Evolutionary conservation across 148 eudicot species (phyloP).

Genomic region (Camellia granthamiana): DNA sequence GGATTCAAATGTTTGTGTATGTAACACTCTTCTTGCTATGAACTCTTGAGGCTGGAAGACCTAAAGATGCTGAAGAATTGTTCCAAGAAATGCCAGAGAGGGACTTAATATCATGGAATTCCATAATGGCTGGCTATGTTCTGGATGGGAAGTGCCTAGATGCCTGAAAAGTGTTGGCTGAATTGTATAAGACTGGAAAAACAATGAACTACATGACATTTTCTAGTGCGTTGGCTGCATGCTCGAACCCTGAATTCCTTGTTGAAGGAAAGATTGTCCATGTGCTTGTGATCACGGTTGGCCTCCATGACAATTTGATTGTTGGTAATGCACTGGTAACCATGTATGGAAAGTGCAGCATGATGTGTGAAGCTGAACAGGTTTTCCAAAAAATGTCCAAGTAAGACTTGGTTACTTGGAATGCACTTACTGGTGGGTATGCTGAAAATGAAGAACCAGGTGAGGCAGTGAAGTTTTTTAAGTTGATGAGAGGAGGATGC

Average conservation of each 20-base stretch:
- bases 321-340: slow-evolving; percentile 70
- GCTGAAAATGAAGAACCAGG: slow-evolving; percentile 49
- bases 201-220: slow-evolving; percentile 48
- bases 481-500: slow-evolving; percentile 42
- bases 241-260: slow-evolving; percentile 55
- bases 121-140: slow-evolving; percentile 62
- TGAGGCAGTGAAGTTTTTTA: slow-evolving; percentile 38
- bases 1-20: slow-evolving; percentile 44
- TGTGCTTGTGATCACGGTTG: slow-evolving; percentile 47
- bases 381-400: slow-evolving; percentile 39
- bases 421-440: slow-evolving; percentile 57
- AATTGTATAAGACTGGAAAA: slow-evolving; percentile 30
- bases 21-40: slow-evolving; percentile 71
- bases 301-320: slow-evolving; percentile 46
- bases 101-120: slow-evolving; percentile 76
- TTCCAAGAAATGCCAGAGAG: slow-evolving; percentile 53
- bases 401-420: slow-evolving; percentile 62
- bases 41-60: slow-evolving; percentile 49
- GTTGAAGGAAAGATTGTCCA: slow-evolving; percentile 51
- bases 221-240: slow-evolving; percentile 67
- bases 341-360: slow-evolving; percentile 54
- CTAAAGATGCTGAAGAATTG: slow-evolving; percentile 37
- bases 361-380: slow-evolving; percentile 39
- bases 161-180: slow-evolving; percentile 37
- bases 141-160: slow-evolving; percentile 43